phyloP scores from a whole-genome alignment of 768 basidiomycete species.

The Psilocybe azurescens region DNA sequence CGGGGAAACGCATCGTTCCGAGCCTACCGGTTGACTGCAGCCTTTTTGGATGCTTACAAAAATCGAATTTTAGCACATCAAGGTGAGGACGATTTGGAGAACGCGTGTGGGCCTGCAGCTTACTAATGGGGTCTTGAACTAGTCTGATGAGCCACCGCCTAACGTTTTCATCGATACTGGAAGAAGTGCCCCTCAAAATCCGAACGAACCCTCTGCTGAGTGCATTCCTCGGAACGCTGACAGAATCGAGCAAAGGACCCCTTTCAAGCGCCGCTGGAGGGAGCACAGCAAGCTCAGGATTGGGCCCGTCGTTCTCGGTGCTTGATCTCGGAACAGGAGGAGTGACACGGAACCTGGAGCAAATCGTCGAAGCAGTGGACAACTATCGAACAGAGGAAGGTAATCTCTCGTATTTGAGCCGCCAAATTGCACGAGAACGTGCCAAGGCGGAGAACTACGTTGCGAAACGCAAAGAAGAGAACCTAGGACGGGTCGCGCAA shows the following conservation, averaged over 20 bases:
- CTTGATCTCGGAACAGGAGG: conserved; percentile 76
- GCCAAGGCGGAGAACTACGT: conserved; percentile 79
- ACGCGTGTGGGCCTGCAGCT: conserved; percentile 8
- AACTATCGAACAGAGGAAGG: conserved; percentile 90
- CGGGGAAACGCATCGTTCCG: conserved; percentile 89
- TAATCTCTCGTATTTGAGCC: conserved; percentile 85
- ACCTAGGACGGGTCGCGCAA: conserved; percentile 74
- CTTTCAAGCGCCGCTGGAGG: conserved; percentile 43
- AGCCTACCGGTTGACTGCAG: conserved; percentile 82
- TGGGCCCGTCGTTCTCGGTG: conserved; percentile 67
- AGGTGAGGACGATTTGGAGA: conserved; percentile 56
- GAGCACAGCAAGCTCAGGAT: conserved; percentile 33
- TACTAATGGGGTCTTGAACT: conserved; percentile 22
- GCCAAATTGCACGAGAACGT: conserved; percentile 90
- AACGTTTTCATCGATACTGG: conserved; percentile 85
- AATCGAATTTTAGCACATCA: conserved; percentile 81
- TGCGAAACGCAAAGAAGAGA: conserved; percentile 90
- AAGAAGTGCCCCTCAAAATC: conserved; percentile 85
- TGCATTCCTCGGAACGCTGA: conserved; percentile 76
- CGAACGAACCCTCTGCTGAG: conserved; percentile 81
- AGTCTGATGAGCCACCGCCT: conserved; percentile 83
- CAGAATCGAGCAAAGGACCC: conserved; percentile 48
- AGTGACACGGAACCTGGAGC: conserved; percentile 78
- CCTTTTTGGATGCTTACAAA: conserved; percentile 84
- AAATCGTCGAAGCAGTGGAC: conserved; percentile 86